Evolutionary conservation across 192 early-diverging fungal genomes (phyloP).

Genomic region (Piromyces sp.): DNA sequence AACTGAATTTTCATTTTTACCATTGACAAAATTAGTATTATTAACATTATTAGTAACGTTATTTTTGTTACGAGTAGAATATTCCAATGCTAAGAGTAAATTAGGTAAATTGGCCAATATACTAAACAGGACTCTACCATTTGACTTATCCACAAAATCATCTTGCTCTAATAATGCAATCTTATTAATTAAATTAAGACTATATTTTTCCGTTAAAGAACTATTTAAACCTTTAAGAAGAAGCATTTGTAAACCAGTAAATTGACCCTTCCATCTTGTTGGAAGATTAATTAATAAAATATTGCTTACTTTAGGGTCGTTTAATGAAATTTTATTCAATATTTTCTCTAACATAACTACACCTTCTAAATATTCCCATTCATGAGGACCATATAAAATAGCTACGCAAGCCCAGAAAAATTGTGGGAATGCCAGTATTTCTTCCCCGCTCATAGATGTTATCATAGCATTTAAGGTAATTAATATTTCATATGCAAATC

Average conservation of each 20-base stretch:
- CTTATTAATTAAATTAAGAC: slow-evolving; percentile 35
- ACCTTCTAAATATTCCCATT: slow-evolving; percentile 58
- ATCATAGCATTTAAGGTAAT: slow-evolving; percentile 47
- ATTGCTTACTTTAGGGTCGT: slow-evolving; percentile 16
- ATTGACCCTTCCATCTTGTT: slow-evolving; percentile 52
- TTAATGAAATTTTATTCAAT: slow-evolving; percentile 36
- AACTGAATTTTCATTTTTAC: too few species aligned
- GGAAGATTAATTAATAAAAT: slow-evolving; percentile 45
- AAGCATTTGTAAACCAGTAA: slow-evolving; percentile 55
- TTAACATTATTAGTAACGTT: not conserved
- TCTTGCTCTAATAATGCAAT: slow-evolving; percentile 33
- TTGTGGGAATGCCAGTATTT: slow-evolving; percentile 52
- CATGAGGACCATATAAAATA: slow-evolving; percentile 48
- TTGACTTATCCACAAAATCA: slow-evolving; percentile 40
- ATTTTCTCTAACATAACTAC: slow-evolving; percentile 46
- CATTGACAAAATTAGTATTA: too few species aligned
- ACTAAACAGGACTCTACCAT: slow-evolving; percentile 34
- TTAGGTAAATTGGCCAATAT: slow-evolving; percentile 51
- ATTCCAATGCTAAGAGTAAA: slow-evolving; percentile 44
- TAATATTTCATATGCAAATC: slow-evolving; percentile 63
- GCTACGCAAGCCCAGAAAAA: slow-evolving; percentile 69
- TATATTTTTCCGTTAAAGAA: slow-evolving; percentile 26
- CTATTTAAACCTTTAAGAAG: slow-evolving; percentile 53
- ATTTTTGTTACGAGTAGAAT: not conserved
- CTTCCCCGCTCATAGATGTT: slow-evolving; percentile 23